These are phyloP conservation scores for Diaporthe sp. DNA, from an alignment of 2,329 filamentous ascomycete species.

Conservation along the genomic window DNA sequence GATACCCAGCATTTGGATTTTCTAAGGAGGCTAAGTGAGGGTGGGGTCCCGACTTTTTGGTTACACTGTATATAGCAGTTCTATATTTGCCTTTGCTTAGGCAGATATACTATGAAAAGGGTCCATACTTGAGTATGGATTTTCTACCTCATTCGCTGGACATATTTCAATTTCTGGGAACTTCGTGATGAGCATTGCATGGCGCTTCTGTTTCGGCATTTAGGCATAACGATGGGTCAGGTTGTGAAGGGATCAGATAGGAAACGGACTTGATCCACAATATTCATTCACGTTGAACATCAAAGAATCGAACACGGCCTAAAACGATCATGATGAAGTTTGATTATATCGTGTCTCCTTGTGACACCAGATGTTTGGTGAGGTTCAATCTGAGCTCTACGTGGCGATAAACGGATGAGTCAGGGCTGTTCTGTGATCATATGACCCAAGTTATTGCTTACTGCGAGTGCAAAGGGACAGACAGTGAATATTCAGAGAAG, in stretches of 20 bases:
- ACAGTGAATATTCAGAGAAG: not conserved
- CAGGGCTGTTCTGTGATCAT: not conserved
- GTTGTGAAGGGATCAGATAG: not conserved
- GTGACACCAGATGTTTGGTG: not conserved
- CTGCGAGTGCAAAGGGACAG: not conserved
- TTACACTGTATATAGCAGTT: conserved; percentile 29
- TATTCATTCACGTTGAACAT: not conserved
- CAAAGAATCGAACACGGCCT: not conserved
- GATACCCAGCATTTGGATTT: conserved; percentile 39
- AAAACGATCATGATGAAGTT: too few species aligned
- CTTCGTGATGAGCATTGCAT: not conserved
- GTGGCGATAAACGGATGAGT: not conserved
- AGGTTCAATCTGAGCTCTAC: not conserved
- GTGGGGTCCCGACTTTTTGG: conserved; percentile 14
- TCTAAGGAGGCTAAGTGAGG: conserved; percentile 30
- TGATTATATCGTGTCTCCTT: not conserved
- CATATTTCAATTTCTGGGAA: not conserved
- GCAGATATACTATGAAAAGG: conserved; percentile 8
- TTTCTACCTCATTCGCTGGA: conserved; percentile 16
- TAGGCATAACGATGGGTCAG: not conserved
- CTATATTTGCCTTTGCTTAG: not conserved
- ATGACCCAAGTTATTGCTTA: not conserved
- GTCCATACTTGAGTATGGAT: conserved; percentile 7
- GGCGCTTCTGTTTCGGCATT: not conserved
- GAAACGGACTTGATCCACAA: not conserved